Evolutionary conservation across 345 rosid species (phyloP).

Genomic region (Gossypium thurberi): DNA sequence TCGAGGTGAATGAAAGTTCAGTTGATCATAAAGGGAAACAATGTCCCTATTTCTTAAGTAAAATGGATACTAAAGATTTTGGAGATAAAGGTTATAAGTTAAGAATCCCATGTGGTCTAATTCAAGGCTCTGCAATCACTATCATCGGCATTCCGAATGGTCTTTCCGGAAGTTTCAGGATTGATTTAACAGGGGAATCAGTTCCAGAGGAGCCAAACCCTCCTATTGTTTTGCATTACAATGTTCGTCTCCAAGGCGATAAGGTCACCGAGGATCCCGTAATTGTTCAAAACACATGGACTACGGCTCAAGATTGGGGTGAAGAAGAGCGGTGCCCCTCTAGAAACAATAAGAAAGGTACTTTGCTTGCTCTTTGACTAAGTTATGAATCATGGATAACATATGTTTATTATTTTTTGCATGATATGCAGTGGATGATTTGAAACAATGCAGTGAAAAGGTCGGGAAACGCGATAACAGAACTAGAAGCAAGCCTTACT

Average conservation of each 20-base stretch:
- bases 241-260: conserved; percentile 96
- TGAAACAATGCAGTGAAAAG: conserved; percentile 77
- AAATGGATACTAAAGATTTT: conserved; percentile 59
- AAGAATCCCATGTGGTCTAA: conserved; percentile 78
- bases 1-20: conserved; percentile 43
- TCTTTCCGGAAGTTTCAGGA: conserved; percentile 70
- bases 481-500: conserved; percentile 42
- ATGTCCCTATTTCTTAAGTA: conserved; percentile 80
- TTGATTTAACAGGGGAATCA: conserved; percentile 83
- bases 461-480: conserved; percentile 62
- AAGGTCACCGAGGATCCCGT: conserved; percentile 87
- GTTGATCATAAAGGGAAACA: conserved; percentile 45
- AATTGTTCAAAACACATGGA: conserved; percentile 97
- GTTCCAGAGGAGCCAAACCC: conserved; percentile 97
- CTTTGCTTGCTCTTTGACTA: neutral
- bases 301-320: conserved; percentile 84
- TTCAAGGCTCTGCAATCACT: conserved; percentile 91
- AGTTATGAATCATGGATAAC: neutral
- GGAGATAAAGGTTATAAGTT: conserved; percentile 42
- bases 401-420: neutral
- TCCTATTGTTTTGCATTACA: conserved; percentile 81
- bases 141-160: conserved; percentile 83
- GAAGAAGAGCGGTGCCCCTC: conserved; percentile 93
- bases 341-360: conserved; percentile 71
- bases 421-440: conserved; percentile 58